Evolutionary conservation across 2,329 filamentous ascomycete species (phyloP), one percentile per base, ranked within the genome.

Genomic region (Magnaporthiopsis incrustans): DNA sequence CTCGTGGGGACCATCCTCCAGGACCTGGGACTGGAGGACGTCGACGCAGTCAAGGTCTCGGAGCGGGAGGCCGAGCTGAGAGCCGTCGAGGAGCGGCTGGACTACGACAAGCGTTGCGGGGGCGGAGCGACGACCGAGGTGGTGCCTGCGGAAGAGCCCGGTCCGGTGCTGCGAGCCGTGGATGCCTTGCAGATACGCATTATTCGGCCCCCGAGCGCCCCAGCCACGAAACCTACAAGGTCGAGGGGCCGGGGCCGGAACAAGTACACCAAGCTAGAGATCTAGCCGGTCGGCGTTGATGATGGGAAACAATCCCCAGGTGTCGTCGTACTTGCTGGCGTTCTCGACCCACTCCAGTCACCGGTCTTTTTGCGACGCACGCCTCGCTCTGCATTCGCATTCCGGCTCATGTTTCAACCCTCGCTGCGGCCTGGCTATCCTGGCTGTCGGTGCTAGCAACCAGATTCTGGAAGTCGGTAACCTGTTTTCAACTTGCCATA

Each of bases 21-120:
- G 66, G 84, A 84, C 59, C 82, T 91, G 62, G 84, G 85, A 1
- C 89, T 90, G 78, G 89, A 92, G 69, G 85, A 90, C 69, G 73
- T 91, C 63, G 80, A 85, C 65, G 71, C 74, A 26, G 69, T 69
- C 12, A 74, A 77, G 63, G 69, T 78, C 22, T 67, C 68, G 22
- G 67, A 68, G 50, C 71, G 76, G 22, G 74, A 76, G 61, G 66
- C 69, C 18, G 71, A 69, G 30, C 67, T 79, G 56, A 63, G 59
- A 1, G 64, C 70, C 30, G 69, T 73, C 25, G 72, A 75, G 27
- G 66, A 70, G 32, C 69, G 69, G 44, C 66, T 66, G 25, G 68
- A 68, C 22, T 67, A 71, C 60, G 67, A 68, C 27, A 70, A 70
- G 64, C 66, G 61, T 11, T 53, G 44, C 22, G 22, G 22, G 12